These are phyloP conservation scores for Cercospora zeina DNA, from an alignment of 2,329 filamentous ascomycete species.

Conservation along the genomic window DNA sequence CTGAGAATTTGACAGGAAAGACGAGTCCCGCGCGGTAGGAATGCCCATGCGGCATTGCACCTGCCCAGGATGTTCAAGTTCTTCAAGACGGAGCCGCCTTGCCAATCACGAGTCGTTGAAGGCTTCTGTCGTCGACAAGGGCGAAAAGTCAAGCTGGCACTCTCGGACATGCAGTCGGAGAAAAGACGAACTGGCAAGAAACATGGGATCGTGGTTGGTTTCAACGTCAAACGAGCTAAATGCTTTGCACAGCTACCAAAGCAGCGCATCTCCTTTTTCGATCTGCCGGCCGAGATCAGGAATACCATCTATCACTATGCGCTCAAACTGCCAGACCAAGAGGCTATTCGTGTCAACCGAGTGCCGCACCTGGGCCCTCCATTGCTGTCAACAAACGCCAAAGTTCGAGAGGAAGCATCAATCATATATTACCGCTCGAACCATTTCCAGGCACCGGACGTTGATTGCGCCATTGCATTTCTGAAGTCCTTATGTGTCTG, in stretches of 20 bases:
- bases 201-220: not conserved
- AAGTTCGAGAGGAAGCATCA: not conserved
- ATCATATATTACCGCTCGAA: slow-evolving; percentile 1
- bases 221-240: not conserved
- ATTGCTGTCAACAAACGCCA: not conserved
- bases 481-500: not conserved
- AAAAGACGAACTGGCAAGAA: not conserved
- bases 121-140: not conserved
- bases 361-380: not conserved
- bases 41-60: not conserved
- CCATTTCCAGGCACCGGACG: not conserved
- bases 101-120: not conserved
- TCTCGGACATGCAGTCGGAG: not conserved
- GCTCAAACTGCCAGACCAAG: not conserved
- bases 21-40: not conserved
- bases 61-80: not conserved
- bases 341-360: not conserved
- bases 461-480: slow-evolving; percentile 1
- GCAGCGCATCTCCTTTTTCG: not conserved
- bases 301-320: not conserved
- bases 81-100: not conserved
- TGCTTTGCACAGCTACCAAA: not conserved
- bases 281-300: not conserved
- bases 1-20: not conserved
- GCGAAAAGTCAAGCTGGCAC: not conserved